Evolutionary conservation across 495 filamentous ascomycete species (phyloP).

Genomic region (Aspergillus bertholletiae): DNA sequence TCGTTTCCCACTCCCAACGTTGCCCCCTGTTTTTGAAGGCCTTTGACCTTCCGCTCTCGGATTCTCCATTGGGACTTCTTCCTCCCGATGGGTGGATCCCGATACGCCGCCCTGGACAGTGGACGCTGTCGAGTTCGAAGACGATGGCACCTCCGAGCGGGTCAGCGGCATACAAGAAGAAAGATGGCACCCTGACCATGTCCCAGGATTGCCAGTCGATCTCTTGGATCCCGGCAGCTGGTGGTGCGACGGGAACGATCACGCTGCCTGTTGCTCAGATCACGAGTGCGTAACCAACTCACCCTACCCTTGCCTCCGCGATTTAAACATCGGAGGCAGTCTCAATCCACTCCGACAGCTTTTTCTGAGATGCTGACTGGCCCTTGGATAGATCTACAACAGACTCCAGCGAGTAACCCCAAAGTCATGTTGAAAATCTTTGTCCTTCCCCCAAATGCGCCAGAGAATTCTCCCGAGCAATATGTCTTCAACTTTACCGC

Average conservation of each 20-base stretch:
- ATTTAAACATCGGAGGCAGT: slow-evolving; percentile 1
- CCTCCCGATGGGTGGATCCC: slow-evolving; percentile 44
- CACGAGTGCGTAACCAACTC: slow-evolving; percentile 56
- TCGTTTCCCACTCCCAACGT: slow-evolving; percentile 9
- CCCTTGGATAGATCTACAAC: slow-evolving; percentile 65
- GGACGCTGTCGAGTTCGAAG: slow-evolving; percentile 39
- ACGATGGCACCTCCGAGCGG: slow-evolving; percentile 61
- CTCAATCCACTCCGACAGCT: background rate
- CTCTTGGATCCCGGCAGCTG: slow-evolving; percentile 67
- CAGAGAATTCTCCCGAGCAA: slow-evolving; percentile 53
- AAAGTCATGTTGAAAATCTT: slow-evolving; percentile 94
- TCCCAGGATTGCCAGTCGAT: slow-evolving; percentile 65
- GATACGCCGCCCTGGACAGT: slow-evolving; percentile 38
- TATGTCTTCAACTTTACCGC: slow-evolving; percentile 89
- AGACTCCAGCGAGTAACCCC: slow-evolving; percentile 73
- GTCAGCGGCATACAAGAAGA: slow-evolving; percentile 87
- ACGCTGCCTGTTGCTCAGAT: slow-evolving; percentile 71
- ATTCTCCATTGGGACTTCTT: slow-evolving; percentile 22
- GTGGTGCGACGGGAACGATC: slow-evolving; percentile 52
- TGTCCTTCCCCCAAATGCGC: slow-evolving; percentile 54
- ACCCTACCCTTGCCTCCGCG: too few relatives aligned
- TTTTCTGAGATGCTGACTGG: background rate
- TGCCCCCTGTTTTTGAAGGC: slow-evolving; percentile 18
- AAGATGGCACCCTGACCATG: slow-evolving; percentile 80
- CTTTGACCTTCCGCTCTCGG: slow-evolving; percentile 20